These are phyloP conservation scores for Cynara cardunculus DNA, from an alignment of 129 eudicot species.

Conservation along the genomic window DNA sequence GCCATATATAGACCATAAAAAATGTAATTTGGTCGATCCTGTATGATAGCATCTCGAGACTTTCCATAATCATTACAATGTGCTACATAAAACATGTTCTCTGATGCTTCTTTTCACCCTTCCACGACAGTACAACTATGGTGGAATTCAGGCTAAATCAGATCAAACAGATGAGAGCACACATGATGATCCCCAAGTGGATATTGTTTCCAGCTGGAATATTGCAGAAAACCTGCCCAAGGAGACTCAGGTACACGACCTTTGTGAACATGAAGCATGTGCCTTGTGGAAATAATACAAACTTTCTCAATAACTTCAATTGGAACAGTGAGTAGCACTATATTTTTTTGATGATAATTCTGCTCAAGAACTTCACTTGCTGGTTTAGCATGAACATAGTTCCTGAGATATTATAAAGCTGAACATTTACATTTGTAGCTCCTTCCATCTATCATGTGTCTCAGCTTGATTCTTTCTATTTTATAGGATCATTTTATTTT, in stretches of 20 bases:
- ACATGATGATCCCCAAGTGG: conserved; percentile 48
- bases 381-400: not conserved
- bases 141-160: conserved; percentile 80
- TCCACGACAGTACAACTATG: conserved; percentile 73
- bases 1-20: not conserved
- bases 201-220: conserved; percentile 80
- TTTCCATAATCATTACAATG: not conserved
- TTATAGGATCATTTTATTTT: conserved; percentile 72
- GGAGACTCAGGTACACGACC: conserved; percentile 58
- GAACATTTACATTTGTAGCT: not conserved
- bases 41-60: not conserved
- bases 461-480: conserved; percentile 6
- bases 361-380: not conserved
- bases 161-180: conserved; percentile 23
- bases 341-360: not conserved
- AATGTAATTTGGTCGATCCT: not conserved
- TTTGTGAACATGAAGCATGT: not conserved
- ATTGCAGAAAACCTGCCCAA: conserved; percentile 77
- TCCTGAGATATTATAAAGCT: not conserved
- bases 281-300: not conserved
- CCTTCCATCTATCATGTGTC: not conserved
- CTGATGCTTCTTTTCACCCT: not conserved
- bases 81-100: not conserved
- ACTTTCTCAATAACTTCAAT: not conserved
- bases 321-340: not conserved